A percentile compares a stretch with the other conserved stretches of the same genome.
Evolutionary conservation across 805 yeast genomes (phyloP).

Genomic region (Metschnikowia cerradonensis): DNA sequence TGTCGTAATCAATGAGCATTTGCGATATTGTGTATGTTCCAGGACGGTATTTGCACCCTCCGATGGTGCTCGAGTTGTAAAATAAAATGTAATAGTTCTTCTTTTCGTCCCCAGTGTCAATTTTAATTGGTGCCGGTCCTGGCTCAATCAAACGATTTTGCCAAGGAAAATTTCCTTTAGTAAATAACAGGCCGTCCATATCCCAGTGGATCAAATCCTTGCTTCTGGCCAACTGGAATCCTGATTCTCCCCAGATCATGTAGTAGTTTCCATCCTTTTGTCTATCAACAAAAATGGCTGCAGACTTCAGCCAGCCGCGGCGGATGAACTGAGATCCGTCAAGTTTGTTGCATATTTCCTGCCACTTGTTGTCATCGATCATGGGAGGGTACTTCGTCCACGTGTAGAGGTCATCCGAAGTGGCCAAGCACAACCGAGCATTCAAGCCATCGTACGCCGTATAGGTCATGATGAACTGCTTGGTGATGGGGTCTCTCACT

Average conservation of each 20-base stretch:
- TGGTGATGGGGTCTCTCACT: constrained; percentile 33
- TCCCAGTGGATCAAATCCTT: constrained; percentile 35
- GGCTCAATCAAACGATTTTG: constrained; percentile 38
- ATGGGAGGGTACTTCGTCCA: constrained; percentile 39
- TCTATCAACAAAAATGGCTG: constrained; percentile 34
- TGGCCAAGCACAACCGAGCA: constrained; percentile 41
- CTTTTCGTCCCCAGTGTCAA: constrained; percentile 19
- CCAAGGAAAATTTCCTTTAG: constrained; percentile 27
- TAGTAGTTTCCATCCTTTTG: constrained; percentile 33
- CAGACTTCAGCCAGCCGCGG: constrained; percentile 39
- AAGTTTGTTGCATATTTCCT: constrained; percentile 27
- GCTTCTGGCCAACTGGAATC: constrained; percentile 34
- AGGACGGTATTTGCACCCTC: constrained; percentile 26
- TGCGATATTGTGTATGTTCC: constrained; percentile 36
- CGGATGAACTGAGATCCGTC: constrained; percentile 26
- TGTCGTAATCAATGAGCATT: constrained; percentile 40
- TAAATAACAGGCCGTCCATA: constrained; percentile 20
- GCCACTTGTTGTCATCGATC: constrained; percentile 25
- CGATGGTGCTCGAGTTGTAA: constrained; percentile 38
- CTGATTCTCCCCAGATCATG: constrained; percentile 44
- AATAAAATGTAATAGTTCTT: constrained; percentile 34
- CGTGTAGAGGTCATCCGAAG: constrained; percentile 30
- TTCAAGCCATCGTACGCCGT: constrained; percentile 34
- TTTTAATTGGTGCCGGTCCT: constrained; percentile 40
- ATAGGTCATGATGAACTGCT: constrained; percentile 36